Percentiles rank a stretch among this genome's conserved stretches.
These are phyloP conservation scores for Chaetomiaceae sp. DNA, from an alignment of 2,329 filamentous ascomycete genomes.

Conservation along the genomic window DNA sequence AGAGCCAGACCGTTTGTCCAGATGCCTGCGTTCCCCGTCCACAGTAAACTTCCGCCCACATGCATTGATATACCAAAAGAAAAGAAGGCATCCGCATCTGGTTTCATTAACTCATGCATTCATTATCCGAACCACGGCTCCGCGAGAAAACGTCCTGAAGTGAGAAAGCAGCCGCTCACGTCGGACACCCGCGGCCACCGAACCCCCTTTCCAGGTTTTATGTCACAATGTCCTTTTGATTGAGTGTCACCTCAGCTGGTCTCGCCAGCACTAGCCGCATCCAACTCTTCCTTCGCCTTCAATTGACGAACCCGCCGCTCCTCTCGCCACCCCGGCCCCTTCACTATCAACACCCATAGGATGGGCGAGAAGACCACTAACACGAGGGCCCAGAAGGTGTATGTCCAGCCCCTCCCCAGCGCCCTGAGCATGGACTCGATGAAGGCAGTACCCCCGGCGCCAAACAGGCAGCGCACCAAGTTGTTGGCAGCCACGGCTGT, in stretches of 20 bases:
- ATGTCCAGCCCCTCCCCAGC: constrained; percentile 58
- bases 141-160: no score
- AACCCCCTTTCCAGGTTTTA: no score
- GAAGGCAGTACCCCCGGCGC: constrained; percentile 52
- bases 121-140: no score
- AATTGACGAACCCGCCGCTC: constrained; percentile 31
- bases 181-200: no score
- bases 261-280: background rate
- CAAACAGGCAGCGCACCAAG: constrained; percentile 54
- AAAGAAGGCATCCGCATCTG: no score
- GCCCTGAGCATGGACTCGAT: constrained; percentile 52
- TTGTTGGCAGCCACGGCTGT: constrained; percentile 61
- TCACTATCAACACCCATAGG: constrained; percentile 42
- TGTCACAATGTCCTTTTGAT: no score
- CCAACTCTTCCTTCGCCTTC: constrained; percentile 26
- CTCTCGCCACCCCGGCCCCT: constrained; percentile 45
- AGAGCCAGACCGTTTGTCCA: no score
- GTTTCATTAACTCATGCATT: no score
- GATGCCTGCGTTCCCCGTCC: no score
- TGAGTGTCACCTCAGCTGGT: background rate
- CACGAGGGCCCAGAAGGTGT: constrained; percentile 50
- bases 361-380: constrained; percentile 43
- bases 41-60: no score
- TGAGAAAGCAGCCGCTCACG: no score
- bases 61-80: no score